These are phyloP conservation scores for Rugonectria rugulosa DNA, from an alignment of 2,329 filamentous ascomycete species.

Conservation along the genomic window DNA sequence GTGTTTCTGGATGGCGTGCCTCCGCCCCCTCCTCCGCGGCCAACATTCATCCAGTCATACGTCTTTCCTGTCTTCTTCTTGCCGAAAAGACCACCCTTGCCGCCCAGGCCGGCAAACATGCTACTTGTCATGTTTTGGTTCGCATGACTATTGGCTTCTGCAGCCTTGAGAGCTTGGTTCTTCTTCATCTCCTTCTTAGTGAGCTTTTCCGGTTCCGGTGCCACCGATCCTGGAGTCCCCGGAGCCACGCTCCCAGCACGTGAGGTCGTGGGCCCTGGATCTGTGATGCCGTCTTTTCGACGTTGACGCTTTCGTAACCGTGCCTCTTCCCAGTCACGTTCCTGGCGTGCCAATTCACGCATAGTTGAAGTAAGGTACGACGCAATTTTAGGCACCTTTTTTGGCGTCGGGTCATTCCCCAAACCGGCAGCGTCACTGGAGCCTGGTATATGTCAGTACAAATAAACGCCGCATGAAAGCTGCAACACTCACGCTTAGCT, in stretches of 20 bases:
- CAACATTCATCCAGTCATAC: conserved; percentile 77
- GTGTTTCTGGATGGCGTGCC: conserved; percentile 57
- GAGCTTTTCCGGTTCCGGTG: conserved; percentile 72
- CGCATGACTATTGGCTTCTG: conserved; percentile 79
- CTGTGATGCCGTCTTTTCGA: conserved; percentile 64
- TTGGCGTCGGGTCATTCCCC: conserved; percentile 52
- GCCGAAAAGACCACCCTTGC: conserved; percentile 62
- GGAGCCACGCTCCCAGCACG: conserved; percentile 65
- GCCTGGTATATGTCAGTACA: conserved; percentile 45
- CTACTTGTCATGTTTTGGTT: conserved; percentile 85
- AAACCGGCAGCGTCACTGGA: conserved; percentile 46
- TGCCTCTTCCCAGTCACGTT: conserved; percentile 76
- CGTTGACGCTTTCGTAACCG: conserved; percentile 73
- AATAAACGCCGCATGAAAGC: neutral
- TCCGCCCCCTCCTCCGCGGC: conserved; percentile 58
- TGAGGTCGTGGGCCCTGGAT: conserved; percentile 56
- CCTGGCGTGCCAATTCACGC: conserved; percentile 68
- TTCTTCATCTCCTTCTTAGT: conserved; percentile 88
- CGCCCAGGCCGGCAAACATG: conserved; percentile 72
- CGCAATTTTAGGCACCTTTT: conserved; percentile 57
- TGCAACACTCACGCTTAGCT: conserved; percentile 63
- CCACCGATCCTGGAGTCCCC: conserved; percentile 67
- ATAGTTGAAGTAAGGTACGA: conserved; percentile 62
- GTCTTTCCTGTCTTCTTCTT: conserved; percentile 71
- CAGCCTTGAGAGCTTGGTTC: conserved; percentile 77